Percentiles rank a stretch among this genome's conserved stretches.
Conservation (phyloP, 139 green algal genomes). For the Tetraselmis chui region DNA sequence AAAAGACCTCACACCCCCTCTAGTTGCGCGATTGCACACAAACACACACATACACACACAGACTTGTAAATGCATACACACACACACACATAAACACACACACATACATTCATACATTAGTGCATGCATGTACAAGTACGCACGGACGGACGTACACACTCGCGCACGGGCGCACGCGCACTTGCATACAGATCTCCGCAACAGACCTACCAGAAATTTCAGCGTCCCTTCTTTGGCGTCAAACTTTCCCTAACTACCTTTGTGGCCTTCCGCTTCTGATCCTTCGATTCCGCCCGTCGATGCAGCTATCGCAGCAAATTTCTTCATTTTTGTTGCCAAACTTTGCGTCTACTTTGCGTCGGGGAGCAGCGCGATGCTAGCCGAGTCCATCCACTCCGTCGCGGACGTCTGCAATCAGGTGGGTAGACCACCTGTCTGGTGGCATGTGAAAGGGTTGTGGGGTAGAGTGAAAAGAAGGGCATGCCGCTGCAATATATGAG, state of each 20-base stretch:
- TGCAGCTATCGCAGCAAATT: conserved; percentile 53
- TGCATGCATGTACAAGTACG: no score
- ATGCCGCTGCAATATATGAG: no score
- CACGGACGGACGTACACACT: background rate
- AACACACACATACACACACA: no score
- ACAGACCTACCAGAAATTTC: background rate
- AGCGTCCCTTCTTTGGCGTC: no score
- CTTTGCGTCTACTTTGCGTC: conserved; percentile 38
- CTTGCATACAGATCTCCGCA: background rate
- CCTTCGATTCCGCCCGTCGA: conserved; percentile 7
- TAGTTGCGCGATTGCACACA: no score
- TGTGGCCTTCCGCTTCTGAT: background rate
- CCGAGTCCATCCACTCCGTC: conserved; percentile 79
- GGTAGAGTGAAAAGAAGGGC: no score
- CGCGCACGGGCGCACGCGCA: background rate
- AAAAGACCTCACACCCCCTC: no score
- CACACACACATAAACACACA: no score
- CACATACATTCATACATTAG: no score
- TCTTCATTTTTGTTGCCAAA: conserved; percentile 61
- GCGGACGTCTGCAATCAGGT: conserved; percentile 86
- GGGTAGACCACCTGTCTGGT: conserved; percentile 1
- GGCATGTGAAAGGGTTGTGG: no score
- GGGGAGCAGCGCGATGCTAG: conserved; percentile 71
- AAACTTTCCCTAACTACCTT: background rate
- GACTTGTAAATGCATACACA: no score